A percentile compares a stretch with the other conserved stretches of the same genome.
Conservation (phyloP, 352 stramenopile species). For the Phytophthora podocarpi region DNA sequence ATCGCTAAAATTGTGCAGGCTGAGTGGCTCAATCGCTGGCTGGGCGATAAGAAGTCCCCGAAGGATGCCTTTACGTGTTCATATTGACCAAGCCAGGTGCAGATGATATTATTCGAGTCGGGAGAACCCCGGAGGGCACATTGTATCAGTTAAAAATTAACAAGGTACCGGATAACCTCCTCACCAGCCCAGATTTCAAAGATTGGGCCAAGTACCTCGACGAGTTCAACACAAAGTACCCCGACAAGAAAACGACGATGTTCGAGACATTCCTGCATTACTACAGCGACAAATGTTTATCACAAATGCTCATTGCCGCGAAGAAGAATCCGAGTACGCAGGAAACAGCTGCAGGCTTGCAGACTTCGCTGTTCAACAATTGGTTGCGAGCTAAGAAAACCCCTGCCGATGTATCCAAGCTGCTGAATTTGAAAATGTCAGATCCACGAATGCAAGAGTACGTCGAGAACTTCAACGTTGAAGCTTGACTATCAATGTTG, state of each 20-base stretch:
- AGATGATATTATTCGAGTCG: no score
- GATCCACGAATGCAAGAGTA: no score
- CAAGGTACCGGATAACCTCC: no score
- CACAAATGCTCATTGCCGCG: not conserved
- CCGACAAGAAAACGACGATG: slow-evolving; percentile 1
- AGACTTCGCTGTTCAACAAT: slow-evolving; percentile 45
- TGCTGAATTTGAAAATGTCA: no score
- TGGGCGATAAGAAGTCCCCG: not conserved
- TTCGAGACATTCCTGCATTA: not conserved
- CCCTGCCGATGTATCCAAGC: no score
- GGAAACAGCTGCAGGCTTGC: slow-evolving; percentile 22
- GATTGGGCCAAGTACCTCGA: slow-evolving; percentile 4
- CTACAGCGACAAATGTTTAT: not conserved
- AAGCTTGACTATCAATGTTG: no score
- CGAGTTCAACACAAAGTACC: slow-evolving; percentile 1
- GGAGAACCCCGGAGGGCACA: no score
- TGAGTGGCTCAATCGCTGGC: not conserved
- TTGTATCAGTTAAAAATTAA: no score
- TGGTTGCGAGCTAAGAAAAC: slow-evolving; percentile 5
- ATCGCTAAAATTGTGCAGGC: not conserved
- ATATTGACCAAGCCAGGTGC: no score
- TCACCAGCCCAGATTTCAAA: no score
- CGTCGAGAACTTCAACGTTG: no score
- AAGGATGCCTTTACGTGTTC: not conserved
- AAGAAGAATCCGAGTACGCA: not conserved